Evolutionary conservation across 2,329 filamentous ascomycete species (phyloP).

Genomic region (Fusarium veterinarium): DNA sequence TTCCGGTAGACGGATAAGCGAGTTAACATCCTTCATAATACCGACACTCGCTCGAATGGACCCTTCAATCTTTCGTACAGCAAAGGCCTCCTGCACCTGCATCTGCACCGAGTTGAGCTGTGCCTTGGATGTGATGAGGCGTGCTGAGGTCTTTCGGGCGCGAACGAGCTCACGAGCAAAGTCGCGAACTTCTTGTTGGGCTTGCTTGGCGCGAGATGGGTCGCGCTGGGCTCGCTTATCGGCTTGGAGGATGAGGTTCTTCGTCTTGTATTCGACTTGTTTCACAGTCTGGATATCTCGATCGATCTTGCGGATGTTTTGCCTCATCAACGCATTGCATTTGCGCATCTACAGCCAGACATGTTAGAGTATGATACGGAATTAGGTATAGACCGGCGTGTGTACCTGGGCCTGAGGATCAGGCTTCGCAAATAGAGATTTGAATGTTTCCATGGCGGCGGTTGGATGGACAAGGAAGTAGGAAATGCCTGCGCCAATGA

Average conservation of each 20-base stretch:
- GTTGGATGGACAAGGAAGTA: background rate
- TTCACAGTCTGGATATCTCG: slow-evolving; percentile 87
- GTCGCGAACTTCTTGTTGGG: slow-evolving; percentile 82
- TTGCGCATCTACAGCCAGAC: slow-evolving; percentile 78
- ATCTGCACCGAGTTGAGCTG: slow-evolving; percentile 94
- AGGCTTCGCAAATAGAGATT: slow-evolving; percentile 87
- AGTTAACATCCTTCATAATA: slow-evolving; percentile 98
- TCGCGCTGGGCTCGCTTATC: slow-evolving; percentile 85
- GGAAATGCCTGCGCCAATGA: slow-evolving; percentile 38
- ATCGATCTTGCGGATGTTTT: slow-evolving; percentile 93
- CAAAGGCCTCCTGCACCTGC: slow-evolving; percentile 98
- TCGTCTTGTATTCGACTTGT: slow-evolving; percentile 84
- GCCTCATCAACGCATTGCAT: slow-evolving; percentile 90
- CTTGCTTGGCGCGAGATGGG: slow-evolving; percentile 81
- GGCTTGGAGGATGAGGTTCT: slow-evolving; percentile 84
- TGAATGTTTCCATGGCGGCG: slow-evolving; percentile 83
- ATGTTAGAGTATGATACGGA: background rate
- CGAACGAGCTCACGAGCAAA: slow-evolving; percentile 91
- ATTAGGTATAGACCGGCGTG: background rate
- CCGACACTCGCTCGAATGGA: slow-evolving; percentile 86
- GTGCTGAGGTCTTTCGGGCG: slow-evolving; percentile 77
- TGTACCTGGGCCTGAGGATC: slow-evolving; percentile 92
- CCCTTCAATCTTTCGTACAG: slow-evolving; percentile 94
- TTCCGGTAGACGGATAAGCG: slow-evolving; percentile 83
- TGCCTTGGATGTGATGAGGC: slow-evolving; percentile 87